These are phyloP conservation scores for Balansia obtecta DNA, from an alignment of 2,329 filamentous ascomycete genomes.

Conservation along the genomic window DNA sequence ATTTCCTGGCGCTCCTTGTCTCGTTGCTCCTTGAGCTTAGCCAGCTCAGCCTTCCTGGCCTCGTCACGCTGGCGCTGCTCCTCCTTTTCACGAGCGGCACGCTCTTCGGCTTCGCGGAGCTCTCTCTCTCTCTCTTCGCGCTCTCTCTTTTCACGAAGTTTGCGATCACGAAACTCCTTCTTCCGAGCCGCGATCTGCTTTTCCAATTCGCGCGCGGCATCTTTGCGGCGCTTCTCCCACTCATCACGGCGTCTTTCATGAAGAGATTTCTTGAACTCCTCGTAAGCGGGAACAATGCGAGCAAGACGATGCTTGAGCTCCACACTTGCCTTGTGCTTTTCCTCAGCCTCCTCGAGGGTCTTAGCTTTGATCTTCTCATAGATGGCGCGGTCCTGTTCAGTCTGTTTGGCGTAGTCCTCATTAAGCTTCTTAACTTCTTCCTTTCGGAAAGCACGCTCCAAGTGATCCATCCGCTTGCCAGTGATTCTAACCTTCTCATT, in stretches of 20 bases:
- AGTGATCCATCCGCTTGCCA: constrained; percentile 89
- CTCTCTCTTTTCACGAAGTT: constrained; percentile 71
- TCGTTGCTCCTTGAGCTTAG: constrained; percentile 52
- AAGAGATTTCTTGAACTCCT: constrained; percentile 68
- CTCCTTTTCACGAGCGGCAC: constrained; percentile 67
- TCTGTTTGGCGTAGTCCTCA: constrained; percentile 75
- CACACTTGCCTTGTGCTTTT: constrained; percentile 84
- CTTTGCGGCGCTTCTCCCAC: constrained; percentile 86
- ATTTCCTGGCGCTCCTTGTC: constrained; percentile 57
- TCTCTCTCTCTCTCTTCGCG: constrained; percentile 72
- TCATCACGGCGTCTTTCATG: constrained; percentile 83
- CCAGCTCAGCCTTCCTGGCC: constrained; percentile 60
- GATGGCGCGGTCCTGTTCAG: constrained; percentile 61
- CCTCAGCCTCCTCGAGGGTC: constrained; percentile 67
- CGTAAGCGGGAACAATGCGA: constrained; percentile 74
- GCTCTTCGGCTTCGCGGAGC: constrained; percentile 76
- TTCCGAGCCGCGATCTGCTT: constrained; percentile 78
- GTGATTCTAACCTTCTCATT: constrained; percentile 84
- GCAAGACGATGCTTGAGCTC: constrained; percentile 87
- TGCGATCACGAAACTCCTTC: constrained; percentile 77
- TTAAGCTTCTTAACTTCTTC: constrained; percentile 89
- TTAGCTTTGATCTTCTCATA: constrained; percentile 71
- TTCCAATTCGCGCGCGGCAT: constrained; percentile 86
- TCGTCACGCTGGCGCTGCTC: constrained; percentile 72
- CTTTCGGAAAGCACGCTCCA: constrained; percentile 92